Base-by-base conservation (phyloP, 257 asterid genomes). In the Eustoma russellianum region DNA sequence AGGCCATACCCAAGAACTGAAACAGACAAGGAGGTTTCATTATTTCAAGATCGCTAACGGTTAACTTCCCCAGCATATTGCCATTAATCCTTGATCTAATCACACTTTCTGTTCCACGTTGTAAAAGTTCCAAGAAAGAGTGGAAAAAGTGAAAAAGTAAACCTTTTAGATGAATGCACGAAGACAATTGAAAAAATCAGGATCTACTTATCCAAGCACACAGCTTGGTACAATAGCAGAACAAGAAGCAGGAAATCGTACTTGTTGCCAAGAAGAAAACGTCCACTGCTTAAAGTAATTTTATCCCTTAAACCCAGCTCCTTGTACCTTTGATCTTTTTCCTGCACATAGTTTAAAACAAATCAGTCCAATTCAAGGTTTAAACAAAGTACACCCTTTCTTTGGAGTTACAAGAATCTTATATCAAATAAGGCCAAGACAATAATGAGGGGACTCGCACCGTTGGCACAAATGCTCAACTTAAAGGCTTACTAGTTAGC, bases 261-360 rank as follows among this genome's bases (percentile, higher is more conserved):
- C 94, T 87, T 91, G 85, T 87, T 91, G 24, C 95, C 83, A 6
- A 87, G 93, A 67, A 91, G 93, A 79, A 91, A 86, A 41, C 93
- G 82, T 30, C 98, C 94, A 60, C 99, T 88, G 80, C 99, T 87
- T 33, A 91, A 97, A 46, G 95, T 87, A 60, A 91, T 91, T 72
- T 91, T 91, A 73, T 91, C 97, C 74, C 95, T 84, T 68, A 87
- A 71, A 6, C 98, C 97, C 50, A 91, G 81, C 53, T 91, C 98
- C 85, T 77, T 91, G 86, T 87, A 91, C 75, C 96, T 80, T 57
- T 82, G 98, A 68, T 91, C 93, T 68, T 88, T 84, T 77, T 87
- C 98, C 96, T 86, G 52, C 68, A 62, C 63, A 19, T 49, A 34
- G 70, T 49, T 57, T 24, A 17, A 15, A 24, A 56, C 6, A 47